A percentile compares a stretch with the other conserved stretches of the same genome.
These are phyloP conservation scores for Apiotrichum mycotoxinovorans DNA, from an alignment of 1,284 basidiomycete species.

Conservation along the genomic window DNA sequence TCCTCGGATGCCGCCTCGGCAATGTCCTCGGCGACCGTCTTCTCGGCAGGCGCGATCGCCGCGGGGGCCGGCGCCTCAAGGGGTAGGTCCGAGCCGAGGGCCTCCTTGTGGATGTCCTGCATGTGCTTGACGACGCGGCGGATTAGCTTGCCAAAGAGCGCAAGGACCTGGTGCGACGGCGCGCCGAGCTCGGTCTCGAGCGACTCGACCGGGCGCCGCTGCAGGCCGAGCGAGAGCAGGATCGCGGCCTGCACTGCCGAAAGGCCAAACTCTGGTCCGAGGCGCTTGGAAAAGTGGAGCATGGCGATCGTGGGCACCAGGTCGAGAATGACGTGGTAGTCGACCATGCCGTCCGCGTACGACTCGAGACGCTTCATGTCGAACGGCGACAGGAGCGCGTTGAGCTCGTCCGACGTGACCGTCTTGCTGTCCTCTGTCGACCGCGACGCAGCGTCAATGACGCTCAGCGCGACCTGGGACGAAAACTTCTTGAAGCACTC, in stretches of 20 bases:
- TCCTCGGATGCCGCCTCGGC: constrained; percentile 54
- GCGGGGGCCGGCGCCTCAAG: not conserved
- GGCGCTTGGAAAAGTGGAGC: constrained; percentile 77
- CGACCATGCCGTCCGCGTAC: constrained; percentile 92
- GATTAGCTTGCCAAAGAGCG: constrained; percentile 86
- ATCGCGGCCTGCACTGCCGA: constrained; percentile 86
- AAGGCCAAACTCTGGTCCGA: constrained; percentile 60
- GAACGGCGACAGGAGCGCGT: constrained; percentile 76
- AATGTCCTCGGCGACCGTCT: constrained; percentile 57
- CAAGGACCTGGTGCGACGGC: constrained; percentile 66
- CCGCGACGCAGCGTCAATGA: constrained; percentile 75
- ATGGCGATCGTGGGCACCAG: constrained; percentile 74
- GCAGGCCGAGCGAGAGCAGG: constrained; percentile 81
- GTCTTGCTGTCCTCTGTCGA: constrained; percentile 34
- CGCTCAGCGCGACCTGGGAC: constrained; percentile 76
- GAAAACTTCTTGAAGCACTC: constrained; percentile 86
- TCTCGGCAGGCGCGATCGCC: constrained; percentile 29
- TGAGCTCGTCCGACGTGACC: constrained; percentile 66
- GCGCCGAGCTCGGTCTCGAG: constrained; percentile 83
- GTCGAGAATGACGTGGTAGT: constrained; percentile 94
- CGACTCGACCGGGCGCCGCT: constrained; percentile 86
- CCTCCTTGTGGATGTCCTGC: constrained; percentile 74
- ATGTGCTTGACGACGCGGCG: constrained; percentile 78
- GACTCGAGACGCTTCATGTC: constrained; percentile 94
- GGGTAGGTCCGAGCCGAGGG: constrained; percentile 62